Evolutionary conservation across 176 grass and related monocot genomes (phyloP), one percentile per base, ranked within the genome.

Genomic region (Phyllostachys edulis): DNA sequence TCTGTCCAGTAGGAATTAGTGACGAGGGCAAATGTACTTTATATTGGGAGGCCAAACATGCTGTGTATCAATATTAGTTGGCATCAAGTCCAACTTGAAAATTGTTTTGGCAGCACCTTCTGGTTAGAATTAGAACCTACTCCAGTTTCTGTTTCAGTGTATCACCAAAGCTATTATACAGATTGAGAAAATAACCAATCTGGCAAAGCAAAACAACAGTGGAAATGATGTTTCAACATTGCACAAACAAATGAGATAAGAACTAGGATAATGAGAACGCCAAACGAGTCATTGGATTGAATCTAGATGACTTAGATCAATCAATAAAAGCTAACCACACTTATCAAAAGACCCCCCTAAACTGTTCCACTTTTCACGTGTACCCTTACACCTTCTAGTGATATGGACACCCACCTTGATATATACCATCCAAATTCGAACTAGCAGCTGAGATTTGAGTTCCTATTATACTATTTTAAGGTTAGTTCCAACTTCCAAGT

Each of bases 401-500:
- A 38, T 67, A 67, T 44, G 4, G 9, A 4, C 10, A n/a, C 54
- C 7, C 54, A 42, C 38, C 9, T 17, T 51, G 49, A 51, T 17
- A 15, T 51, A 16, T 50, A 50, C 49, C 14, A 50, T 50, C 26
- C 17, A 65, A 65, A 49, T 80, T 37, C 15, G 12, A 73, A 24
- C 26, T 49, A 37, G 71, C 12, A 47, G 69, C 40, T 73, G 41
- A 63, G 2, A 37, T 62, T 47, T 47, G 7, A 73, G 7, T 82
- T 82, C 80, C 29, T 21, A n/a, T 63, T 82, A 47, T 24, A 18
- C 26, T 72, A 47, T 15, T 73, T 87, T 15, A 45, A 56, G 64
- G 38, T 24, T 59, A 21, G 63, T 52, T 49, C 32, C 68, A 46
- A 21, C 55, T 52, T 49, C 32, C 68, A 46, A 83, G 69, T 3